These are phyloP conservation scores for Royoungia palumana DNA, from an alignment of 768 basidiomycete genomes.

Conservation along the genomic window DNA sequence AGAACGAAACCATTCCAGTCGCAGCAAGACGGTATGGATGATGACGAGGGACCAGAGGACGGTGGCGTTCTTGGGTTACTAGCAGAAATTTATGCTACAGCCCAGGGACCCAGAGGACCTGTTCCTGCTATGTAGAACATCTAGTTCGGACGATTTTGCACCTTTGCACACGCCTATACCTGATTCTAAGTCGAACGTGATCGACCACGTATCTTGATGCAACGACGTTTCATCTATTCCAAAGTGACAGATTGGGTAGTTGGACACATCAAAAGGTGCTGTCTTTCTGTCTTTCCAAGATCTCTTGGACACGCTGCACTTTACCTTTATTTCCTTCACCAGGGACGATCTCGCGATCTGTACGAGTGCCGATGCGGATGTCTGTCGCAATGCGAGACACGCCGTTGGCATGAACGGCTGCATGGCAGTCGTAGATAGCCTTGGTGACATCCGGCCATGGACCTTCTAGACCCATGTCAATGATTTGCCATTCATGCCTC, in stretches of 20 bases:
- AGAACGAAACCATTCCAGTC: conserved; percentile 36
- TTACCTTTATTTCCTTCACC: conserved; percentile 79
- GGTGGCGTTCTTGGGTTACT: conserved; percentile 82
- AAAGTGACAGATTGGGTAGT: not conserved
- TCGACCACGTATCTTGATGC: too few relatives aligned
- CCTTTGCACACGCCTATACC: not conserved
- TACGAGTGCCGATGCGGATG: conserved; percentile 90
- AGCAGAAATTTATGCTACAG: conserved; percentile 79
- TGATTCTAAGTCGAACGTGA: not conserved
- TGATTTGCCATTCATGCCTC: not conserved
- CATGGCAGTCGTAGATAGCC: conserved; percentile 90
- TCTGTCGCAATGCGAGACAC: conserved; percentile 82
- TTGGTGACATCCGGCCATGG: conserved; percentile 81
- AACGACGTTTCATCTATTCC: too few relatives aligned
- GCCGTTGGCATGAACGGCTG: conserved; percentile 76
- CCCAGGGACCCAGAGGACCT: conserved; percentile 40
- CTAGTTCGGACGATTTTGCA: too few relatives aligned
- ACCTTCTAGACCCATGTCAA: conserved; percentile 50
- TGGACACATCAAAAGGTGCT: not conserved
- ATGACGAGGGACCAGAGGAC: conserved; percentile 68
- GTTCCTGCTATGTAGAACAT: conserved; percentile 45
- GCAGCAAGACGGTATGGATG: conserved; percentile 50
- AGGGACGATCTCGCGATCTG: conserved; percentile 57
- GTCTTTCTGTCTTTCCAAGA: conserved; percentile 46
- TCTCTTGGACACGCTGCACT: conserved; percentile 75